Evolutionary conservation across 2,329 filamentous ascomycete species (phyloP).

Genomic region (Gnomoniopsis sp.): DNA sequence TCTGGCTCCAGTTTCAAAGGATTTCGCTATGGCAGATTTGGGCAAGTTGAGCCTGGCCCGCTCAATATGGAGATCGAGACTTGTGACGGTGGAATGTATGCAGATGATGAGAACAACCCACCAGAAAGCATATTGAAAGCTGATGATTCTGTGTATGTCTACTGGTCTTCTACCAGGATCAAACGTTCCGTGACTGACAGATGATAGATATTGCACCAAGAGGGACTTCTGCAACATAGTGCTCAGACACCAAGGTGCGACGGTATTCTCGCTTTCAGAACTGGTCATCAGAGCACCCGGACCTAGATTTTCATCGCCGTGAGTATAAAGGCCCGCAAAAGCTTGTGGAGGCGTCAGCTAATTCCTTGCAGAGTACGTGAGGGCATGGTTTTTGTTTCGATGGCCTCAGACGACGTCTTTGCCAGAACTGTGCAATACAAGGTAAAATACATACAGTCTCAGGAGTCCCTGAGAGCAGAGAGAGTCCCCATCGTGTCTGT

Average conservation of each 20-base stretch:
- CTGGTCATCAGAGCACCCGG: constrained; percentile 84
- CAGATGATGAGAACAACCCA: constrained; percentile 60
- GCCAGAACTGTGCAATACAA: constrained; percentile 71
- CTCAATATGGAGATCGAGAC: constrained; percentile 84
- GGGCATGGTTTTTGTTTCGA: constrained; percentile 87
- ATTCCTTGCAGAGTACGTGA: constrained; percentile 66
- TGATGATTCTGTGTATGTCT: constrained; percentile 62
- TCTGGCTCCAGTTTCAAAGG: constrained; percentile 46
- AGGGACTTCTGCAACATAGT: constrained; percentile 85
- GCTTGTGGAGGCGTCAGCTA: background rate
- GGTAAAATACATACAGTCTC: constrained; percentile 55
- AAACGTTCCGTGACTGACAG: background rate
- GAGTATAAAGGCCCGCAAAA: constrained; percentile 37
- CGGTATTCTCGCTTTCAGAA: constrained; percentile 79
- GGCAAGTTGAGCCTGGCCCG: constrained; percentile 79
- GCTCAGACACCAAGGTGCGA: constrained; percentile 74
- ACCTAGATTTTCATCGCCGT: constrained; percentile 81
- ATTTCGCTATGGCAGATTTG: constrained; percentile 81
- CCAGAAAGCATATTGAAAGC: constrained; percentile 81
- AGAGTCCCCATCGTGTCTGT: constrained; percentile 45
- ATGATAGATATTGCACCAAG: constrained; percentile 71
- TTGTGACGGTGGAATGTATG: constrained; percentile 77
- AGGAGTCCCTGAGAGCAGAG: constrained; percentile 21
- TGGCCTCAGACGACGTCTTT: constrained; percentile 75
- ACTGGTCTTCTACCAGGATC: background rate